Evolutionary conservation across 1,284 basidiomycete genomes (phyloP).

Genomic region (Lignosus rhinocerotis): DNA sequence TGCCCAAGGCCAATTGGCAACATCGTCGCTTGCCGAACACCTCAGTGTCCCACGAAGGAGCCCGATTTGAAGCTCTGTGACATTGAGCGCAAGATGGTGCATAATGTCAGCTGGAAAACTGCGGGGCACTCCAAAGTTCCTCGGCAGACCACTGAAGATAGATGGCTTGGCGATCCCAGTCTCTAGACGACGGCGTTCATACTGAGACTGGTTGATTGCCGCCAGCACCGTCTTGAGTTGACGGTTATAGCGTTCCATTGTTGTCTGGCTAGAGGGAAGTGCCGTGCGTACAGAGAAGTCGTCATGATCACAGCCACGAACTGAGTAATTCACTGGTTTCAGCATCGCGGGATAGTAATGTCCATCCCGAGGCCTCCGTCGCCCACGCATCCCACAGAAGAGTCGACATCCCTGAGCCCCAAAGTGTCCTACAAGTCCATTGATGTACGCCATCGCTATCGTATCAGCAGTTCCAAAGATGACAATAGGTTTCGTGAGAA

Average conservation of each 20-base stretch:
- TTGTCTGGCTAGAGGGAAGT: background rate
- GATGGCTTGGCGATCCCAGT: background rate
- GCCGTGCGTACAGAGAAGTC: background rate
- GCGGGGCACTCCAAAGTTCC: conserved; percentile 25
- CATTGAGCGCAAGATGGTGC: conserved; percentile 35
- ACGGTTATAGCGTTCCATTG: background rate
- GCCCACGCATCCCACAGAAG: conserved; percentile 34
- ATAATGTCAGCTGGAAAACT: conserved; percentile 38
- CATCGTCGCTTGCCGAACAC: conserved; percentile 22
- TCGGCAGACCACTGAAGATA: background rate
- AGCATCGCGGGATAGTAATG: conserved; percentile 36
- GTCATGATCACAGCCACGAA: too few relatives aligned
- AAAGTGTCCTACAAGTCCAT: conserved; percentile 37
- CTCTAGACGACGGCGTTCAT: background rate
- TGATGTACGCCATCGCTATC: conserved; percentile 30
- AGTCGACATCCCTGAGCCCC: conserved; percentile 36
- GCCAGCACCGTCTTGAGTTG: background rate
- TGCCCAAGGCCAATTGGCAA: conserved; percentile 36
- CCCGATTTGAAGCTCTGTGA: conserved; percentile 32
- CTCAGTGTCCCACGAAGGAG: conserved; percentile 36
- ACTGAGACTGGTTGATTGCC: conserved; percentile 30
- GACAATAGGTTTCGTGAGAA: conserved; percentile 12
- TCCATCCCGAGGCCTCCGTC: conserved; percentile 28
- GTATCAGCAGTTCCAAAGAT: conserved; percentile 24
- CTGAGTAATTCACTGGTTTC: background rate